Base-by-base conservation (phyloP, 768 basidiomycete genomes). In the Lyophyllum shimeji region DNA sequence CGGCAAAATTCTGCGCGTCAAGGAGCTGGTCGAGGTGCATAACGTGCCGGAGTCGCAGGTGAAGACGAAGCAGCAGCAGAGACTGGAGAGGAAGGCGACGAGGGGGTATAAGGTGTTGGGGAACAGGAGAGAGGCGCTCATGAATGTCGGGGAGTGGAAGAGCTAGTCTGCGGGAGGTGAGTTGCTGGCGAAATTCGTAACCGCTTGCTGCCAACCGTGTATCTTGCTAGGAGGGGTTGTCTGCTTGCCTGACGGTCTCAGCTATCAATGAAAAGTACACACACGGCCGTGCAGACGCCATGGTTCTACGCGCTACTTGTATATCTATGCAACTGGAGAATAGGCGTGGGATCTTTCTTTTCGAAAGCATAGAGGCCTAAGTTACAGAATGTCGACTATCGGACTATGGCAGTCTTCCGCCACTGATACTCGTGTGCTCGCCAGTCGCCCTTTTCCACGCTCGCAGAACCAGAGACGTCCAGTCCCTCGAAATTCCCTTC, bases 11-110 rank as follows among this genome's bases (percentile, higher is more conserved):
- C 76, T 98, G 46, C 73, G 73, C 21, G 84, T 97, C 54, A 98
- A 97, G 78, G 95, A 98, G 73, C 75, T 98, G 43, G 83, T 97
- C 9, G 82, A 89, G 65, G 94, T 98, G 42, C 80, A 86, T 69
- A 96, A 95, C 66, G 93, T 97, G 15, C 82, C 87, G 0, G 74
- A 76, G 23, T 76, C 78, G 31, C 74, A 79, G 53, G 90, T 93
- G 23, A 78, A 80, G 72, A 87, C 84, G n/a, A 84, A 85, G 67
- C 73, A 81, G 58, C 79, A 90, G 72, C 85, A 87, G 75, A 78
- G 83, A 61, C 68, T 70, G 63, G 87, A 88, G 58, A 76, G 91
- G 65, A 84, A 79, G 68, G 82, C 89, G 9, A 70, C 79, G 11
- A 75, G 86, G 44, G 92, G 91, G 13, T 94, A 89, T 57, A 77